Base-by-base conservation (phyloP, 768 basidiomycete genomes). In the Termitomyces sp. region DNA sequence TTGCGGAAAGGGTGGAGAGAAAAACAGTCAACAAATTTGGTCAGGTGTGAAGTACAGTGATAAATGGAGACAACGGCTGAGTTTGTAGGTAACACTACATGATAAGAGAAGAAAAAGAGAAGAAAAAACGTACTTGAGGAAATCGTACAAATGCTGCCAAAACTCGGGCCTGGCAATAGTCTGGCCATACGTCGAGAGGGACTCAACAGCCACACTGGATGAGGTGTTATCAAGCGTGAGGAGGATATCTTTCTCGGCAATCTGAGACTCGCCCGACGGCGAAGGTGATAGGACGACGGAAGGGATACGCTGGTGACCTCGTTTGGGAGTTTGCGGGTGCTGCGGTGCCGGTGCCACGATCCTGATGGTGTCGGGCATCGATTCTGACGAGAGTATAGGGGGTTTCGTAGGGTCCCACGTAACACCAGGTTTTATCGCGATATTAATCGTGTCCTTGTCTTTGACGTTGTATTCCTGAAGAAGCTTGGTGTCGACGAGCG, bases 381-480 rank as follows among this genome's bases (percentile, higher is more conserved):
- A 52, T 18, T 66, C 58, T 54, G 69, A 51, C 39, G 63, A 49
- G 36, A 66, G 36, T 64, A 76, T 50, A 55, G 71, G 41, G 18
- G 75, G 65, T 61, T 75, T 73, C 24, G 81, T 65, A 20, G 85
- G 81, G 64, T 88, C 80, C 87, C 86, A 84, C 37, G 83, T 76
- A 59, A 82, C 78, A 27, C 88, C 85, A 3, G 93, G 81, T 68
- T 95, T 96, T 70, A 95, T 74, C 78, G 95, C 88, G 47, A 99
- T 77, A 71, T 89, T 96, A 66, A 98, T 76, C 12, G 85, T 88
- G 64, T 91, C 87, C 12, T 88, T 90, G 68, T 88, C 83, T 66
- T 86, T 83, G 67, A 95, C 79, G 67, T 76, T 83, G 77, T 98
- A 99, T 70, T 98, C 97, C 68, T 89, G 89, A 42, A 98, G 75